Percentiles rank a stretch among this genome's conserved stretches.
Conservation (phyloP, 164 flowering plant genomes). For the Nelumbo lutea region DNA sequence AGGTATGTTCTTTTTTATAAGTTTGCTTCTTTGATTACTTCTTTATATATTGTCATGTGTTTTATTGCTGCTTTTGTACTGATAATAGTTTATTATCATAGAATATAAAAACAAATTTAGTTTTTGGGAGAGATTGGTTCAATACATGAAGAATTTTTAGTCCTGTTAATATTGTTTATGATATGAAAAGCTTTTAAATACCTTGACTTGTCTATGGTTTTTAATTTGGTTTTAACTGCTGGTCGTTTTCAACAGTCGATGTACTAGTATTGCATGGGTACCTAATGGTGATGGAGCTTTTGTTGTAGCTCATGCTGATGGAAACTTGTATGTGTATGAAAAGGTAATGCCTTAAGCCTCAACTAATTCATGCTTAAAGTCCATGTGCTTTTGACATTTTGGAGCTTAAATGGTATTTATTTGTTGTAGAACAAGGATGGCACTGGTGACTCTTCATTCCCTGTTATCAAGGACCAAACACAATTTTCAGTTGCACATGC, state of each 20-base stretch:
- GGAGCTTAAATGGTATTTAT: no score
- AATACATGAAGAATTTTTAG: not conserved
- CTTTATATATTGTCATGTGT: no score
- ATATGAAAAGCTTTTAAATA: not conserved
- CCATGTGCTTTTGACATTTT: not conserved
- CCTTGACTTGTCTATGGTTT: not conserved
- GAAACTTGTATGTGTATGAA: slow-evolving; percentile 89
- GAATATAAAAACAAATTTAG: no score
- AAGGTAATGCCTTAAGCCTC: slow-evolving; percentile 51
- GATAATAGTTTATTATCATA: no score
- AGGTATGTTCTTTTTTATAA: no score
- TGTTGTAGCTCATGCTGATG: slow-evolving; percentile 95
- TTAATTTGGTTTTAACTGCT: not conserved
- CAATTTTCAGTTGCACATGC: slow-evolving; percentile 96
- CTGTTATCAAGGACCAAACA: slow-evolving; percentile 80
- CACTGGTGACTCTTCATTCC: slow-evolving; percentile 87
- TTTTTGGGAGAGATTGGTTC: no score
- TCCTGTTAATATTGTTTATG: not conserved
- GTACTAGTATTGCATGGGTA: slow-evolving; percentile 88
- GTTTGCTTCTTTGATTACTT: no score
- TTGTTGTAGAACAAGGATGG: slow-evolving; percentile 75
- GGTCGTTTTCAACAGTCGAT: slow-evolving; percentile 60
- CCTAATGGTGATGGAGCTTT: slow-evolving; percentile 92
- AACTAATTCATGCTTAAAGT: not conserved
- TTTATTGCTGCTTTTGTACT: no score